Evolutionary conservation across 2,329 filamentous ascomycete genomes (phyloP).

Genomic region (Ascochyta viciae-villosae): DNA sequence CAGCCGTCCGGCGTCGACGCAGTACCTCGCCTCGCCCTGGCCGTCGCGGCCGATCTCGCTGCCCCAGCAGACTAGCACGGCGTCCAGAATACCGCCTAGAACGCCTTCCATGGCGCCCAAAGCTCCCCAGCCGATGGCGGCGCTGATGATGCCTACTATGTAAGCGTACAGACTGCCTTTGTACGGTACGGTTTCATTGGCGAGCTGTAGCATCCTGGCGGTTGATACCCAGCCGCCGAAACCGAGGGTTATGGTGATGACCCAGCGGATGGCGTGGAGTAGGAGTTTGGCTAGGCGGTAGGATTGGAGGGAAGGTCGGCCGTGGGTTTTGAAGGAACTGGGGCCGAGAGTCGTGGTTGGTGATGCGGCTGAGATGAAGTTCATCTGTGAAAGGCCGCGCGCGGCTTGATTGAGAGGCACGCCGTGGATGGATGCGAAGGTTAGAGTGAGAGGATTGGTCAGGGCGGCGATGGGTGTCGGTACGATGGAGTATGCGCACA

Average conservation of each 20-base stretch:
- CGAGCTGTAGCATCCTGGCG: constrained; percentile 76
- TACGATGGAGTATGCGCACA: constrained; percentile 79
- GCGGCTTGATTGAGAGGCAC: constrained; percentile 80
- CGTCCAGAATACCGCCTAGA: constrained; percentile 85
- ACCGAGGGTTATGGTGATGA: constrained; percentile 88
- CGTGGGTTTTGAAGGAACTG: constrained; percentile 48
- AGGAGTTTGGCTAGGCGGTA: constrained; percentile 92
- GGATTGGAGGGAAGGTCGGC: constrained; percentile 69
- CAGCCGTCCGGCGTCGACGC: constrained; percentile 86
- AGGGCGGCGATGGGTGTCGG: constrained; percentile 85
- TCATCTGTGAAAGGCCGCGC: constrained; percentile 79
- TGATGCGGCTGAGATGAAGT: constrained; percentile 75
- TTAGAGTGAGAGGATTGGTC: constrained; percentile 90
- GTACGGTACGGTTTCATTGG: constrained; percentile 54
- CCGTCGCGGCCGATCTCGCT: constrained; percentile 69
- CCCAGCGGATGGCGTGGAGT: constrained; percentile 86
- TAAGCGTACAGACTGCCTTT: constrained; percentile 93
- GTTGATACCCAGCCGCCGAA: constrained; percentile 98
- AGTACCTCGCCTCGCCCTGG: constrained; percentile 77
- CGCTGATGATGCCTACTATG: constrained; percentile 88
- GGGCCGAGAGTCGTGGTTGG: constrained; percentile 71
- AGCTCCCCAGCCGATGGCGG: constrained; percentile 93
- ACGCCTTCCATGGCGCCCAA: constrained; percentile 91
- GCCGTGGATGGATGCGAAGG: constrained; percentile 92
- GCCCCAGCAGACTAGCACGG: constrained; percentile 90